A percentile compares a stretch with the other conserved stretches of the same genome.
Conservation (phyloP, 805 yeast genomes). For the Metschnikowia cerradonensis region DNA sequence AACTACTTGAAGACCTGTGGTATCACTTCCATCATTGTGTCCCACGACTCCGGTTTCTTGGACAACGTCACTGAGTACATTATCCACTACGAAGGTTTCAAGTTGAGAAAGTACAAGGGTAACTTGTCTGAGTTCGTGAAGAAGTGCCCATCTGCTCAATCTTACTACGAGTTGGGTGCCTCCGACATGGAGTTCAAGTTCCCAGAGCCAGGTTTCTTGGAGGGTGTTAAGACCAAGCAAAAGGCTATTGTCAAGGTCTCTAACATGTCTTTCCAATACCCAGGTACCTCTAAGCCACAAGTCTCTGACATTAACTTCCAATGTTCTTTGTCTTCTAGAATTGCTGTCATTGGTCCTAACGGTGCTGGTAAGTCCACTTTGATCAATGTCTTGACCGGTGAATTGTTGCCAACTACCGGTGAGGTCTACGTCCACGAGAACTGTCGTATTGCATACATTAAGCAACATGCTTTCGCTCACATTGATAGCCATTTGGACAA, state of each 20-base stretch:
- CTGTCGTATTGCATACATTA: conserved; percentile 99
- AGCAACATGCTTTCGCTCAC: conserved; percentile 99
- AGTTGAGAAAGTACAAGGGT: conserved; percentile 99
- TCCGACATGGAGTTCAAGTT: conserved; percentile 93
- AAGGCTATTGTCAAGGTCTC: conserved; percentile 98
- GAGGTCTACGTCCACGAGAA: conserved; percentile 99
- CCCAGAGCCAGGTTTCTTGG: conserved; percentile 99
- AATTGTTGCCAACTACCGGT: conserved; percentile 96
- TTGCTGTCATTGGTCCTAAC: conserved; percentile 99
- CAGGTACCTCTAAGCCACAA: conserved; percentile 98
- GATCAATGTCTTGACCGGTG: conserved; percentile 99
- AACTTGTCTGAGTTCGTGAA: conserved; percentile 97
- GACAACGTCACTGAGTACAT: conserved; percentile 97
- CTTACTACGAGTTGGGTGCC: conserved; percentile 98
- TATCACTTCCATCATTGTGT: conserved; percentile 95
- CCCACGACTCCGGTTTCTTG: conserved; percentile 99
- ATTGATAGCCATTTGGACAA: conserved; percentile 97
- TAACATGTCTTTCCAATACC: conserved; percentile 98
- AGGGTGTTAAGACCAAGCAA: conserved; percentile 99
- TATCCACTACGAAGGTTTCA: conserved; percentile 99
- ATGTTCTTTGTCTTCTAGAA: conserved; percentile 98
- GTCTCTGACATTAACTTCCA: conserved; percentile 89
- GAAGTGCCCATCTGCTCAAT: conserved; percentile 98
- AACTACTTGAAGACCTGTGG: conserved; percentile 99
- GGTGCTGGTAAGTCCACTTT: conserved; percentile 99